Base-by-base conservation (phyloP, 805 yeast species). In the Zygosaccharomyces bailii region DNA sequence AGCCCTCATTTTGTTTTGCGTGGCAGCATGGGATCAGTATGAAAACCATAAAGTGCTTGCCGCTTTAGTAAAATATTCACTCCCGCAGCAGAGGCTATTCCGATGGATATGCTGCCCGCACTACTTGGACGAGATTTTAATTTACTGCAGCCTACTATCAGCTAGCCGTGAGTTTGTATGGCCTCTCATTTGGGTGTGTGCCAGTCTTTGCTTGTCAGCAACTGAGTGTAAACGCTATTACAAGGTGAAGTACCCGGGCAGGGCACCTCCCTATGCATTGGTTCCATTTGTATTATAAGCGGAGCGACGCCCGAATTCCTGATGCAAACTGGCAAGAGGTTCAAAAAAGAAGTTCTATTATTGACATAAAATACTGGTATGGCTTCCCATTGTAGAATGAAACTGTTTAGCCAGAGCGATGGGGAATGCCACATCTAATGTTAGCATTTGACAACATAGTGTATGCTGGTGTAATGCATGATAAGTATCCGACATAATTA, bases 81-180 rank as follows among this genome's bases (percentile, higher is more conserved):
- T 72, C 19, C 93, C 95, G 2, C 59, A 55, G 2, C 59, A 64
- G 27, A 72, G 81, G 1, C 50, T 78, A 37, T 83, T 83, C 57
- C 60, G 61, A 34, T 60, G 59, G n/a, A 68, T 75, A 1, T 68
- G 79, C 13, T 77, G 83, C 52, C 84, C 91, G 0, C 95, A 85
- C 60, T 85, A 84, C 53, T 65, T 80, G 14, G 83, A 82, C 59
- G 95, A 85, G 56, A 66, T 81, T 5, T 20, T 74, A 27, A 72
- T 85, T 2, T 85, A 85, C 53, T 36, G 67, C 0, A 56, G 74
- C 1, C 51, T 69, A 1, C 14, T 43, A 5, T 7, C 54, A 23
- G 46, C 48, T 48, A 37, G 46, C 51, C 7, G n/a, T 2, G 60
- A 52, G 39, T 55, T 54, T 29, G 2, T 44, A 2, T 57, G 57